phyloP scores from a whole-genome alignment of 1,284 basidiomycete genomes.

The Rhodofomes roseus region DNA sequence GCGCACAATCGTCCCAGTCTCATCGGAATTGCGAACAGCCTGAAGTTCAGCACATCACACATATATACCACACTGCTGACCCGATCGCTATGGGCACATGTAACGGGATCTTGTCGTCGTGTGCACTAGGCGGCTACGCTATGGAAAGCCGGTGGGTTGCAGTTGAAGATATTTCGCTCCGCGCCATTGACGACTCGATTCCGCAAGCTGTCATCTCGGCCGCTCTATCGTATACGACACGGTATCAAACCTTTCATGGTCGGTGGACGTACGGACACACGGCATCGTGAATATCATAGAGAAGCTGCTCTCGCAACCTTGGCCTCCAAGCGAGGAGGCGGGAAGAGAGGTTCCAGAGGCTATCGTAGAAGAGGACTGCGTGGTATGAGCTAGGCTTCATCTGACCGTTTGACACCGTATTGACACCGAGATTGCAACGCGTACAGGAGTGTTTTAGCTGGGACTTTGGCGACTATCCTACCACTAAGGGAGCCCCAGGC shows the following conservation, averaged over 20 bases:
- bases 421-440: not conserved
- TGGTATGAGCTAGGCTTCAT: slow-evolving; percentile 41
- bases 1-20: not conserved
- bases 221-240: slow-evolving; percentile 89
- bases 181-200: not conserved
- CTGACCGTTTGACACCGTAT: not conserved
- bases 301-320: slow-evolving; percentile 70
- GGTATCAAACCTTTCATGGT: slow-evolving; percentile 81
- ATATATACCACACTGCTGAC: slow-evolving; percentile 86
- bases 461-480: slow-evolving; percentile 57
- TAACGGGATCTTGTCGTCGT: slow-evolving; percentile 71
- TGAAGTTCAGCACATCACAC: slow-evolving; percentile 71
- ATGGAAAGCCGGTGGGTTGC: slow-evolving; percentile 63
- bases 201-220: slow-evolving; percentile 74
- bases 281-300: slow-evolving; percentile 83
- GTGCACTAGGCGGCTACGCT: slow-evolving; percentile 72
- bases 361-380: slow-evolving; percentile 51
- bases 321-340: slow-evolving; percentile 56
- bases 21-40: slow-evolving; percentile 39
- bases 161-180: not conserved
- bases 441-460: slow-evolving; percentile 71
- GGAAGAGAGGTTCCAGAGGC: slow-evolving; percentile 61
- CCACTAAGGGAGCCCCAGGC: not conserved
- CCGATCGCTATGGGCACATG: slow-evolving; percentile 85
- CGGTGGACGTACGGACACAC: slow-evolving; percentile 79